Conservation (phyloP, 345 rosid genomes). For the Aethionema arabicum region DNA sequence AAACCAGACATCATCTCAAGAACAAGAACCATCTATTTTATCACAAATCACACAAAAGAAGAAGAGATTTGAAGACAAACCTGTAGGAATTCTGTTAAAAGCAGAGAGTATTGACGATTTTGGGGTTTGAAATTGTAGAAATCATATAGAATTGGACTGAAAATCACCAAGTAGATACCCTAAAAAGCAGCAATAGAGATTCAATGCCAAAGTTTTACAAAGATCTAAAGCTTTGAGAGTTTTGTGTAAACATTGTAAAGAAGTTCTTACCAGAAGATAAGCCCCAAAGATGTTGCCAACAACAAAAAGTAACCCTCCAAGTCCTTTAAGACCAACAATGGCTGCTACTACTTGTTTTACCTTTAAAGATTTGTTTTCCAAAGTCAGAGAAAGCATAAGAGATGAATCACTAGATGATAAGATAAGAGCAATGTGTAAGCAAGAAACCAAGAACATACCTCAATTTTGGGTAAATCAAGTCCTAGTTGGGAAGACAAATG, state of each 20-base stretch:
- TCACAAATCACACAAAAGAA: neutral
- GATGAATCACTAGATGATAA: neutral
- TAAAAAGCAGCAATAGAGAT: slow-evolving; percentile 23
- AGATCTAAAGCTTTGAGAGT: neutral
- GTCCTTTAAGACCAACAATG: slow-evolving; percentile 54
- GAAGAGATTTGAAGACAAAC: slow-evolving; percentile 35
- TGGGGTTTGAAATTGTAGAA: slow-evolving; percentile 66
- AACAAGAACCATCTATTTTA: slow-evolving; percentile 4
- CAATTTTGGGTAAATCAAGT: slow-evolving; percentile 50
- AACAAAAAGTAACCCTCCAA: slow-evolving; percentile 77
- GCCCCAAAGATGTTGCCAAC: slow-evolving; percentile 75
- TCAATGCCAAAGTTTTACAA: neutral
- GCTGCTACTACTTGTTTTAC: slow-evolving; percentile 50
- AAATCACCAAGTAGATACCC: slow-evolving; percentile 58
- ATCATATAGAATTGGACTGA: slow-evolving; percentile 67
- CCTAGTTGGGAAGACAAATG: slow-evolving; percentile 57
- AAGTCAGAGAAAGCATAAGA: slow-evolving; percentile 19
- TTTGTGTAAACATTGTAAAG: slow-evolving; percentile 1
- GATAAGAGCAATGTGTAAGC: slow-evolving; percentile 6
- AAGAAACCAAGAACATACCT: slow-evolving; percentile 45
- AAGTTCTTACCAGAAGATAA: slow-evolving; percentile 60
- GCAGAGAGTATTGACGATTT: slow-evolving; percentile 44
- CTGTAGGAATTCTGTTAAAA: slow-evolving; percentile 62
- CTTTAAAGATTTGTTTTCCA: slow-evolving; percentile 38
- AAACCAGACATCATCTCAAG: neutral